phyloP scores from a whole-genome alignment of 257 asterid genomes.

The Fraxinus americana region DNA sequence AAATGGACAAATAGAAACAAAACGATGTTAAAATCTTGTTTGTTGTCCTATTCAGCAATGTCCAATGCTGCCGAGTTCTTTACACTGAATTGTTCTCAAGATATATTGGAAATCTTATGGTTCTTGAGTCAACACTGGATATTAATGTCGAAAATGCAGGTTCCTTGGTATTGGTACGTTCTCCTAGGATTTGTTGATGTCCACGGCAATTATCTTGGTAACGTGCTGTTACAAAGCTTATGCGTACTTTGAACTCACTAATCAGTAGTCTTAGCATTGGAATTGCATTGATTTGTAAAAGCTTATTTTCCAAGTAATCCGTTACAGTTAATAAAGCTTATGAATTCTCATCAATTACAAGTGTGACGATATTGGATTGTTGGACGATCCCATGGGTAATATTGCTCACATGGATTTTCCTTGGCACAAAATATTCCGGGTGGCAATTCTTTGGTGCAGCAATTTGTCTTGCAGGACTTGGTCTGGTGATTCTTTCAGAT shows the following conservation, averaged over 20 bases:
- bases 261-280: background rate
- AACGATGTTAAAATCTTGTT: background rate
- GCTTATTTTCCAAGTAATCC: background rate
- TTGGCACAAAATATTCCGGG: slow-evolving; percentile 57
- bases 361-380: slow-evolving; percentile 74
- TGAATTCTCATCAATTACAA: slow-evolving; percentile 74
- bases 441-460: slow-evolving; percentile 70
- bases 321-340: slow-evolving; percentile 74
- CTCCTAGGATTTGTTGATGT: slow-evolving; percentile 63
- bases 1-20: background rate
- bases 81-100: background rate
- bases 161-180: slow-evolving; percentile 78
- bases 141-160: slow-evolving; percentile 43
- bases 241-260: background rate
- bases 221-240: background rate
- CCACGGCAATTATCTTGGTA: slow-evolving; percentile 77
- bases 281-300: background rate
- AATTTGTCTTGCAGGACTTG: slow-evolving; percentile 61
- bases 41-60: background rate
- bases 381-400: slow-evolving; percentile 78
- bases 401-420: slow-evolving; percentile 61
- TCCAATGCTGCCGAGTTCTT: background rate
- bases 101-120: background rate
- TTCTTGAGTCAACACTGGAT: background rate
- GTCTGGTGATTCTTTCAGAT: slow-evolving; percentile 67